Conservation (phyloP, 148 eudicot genomes). For the Simmondsia chinensis region DNA sequence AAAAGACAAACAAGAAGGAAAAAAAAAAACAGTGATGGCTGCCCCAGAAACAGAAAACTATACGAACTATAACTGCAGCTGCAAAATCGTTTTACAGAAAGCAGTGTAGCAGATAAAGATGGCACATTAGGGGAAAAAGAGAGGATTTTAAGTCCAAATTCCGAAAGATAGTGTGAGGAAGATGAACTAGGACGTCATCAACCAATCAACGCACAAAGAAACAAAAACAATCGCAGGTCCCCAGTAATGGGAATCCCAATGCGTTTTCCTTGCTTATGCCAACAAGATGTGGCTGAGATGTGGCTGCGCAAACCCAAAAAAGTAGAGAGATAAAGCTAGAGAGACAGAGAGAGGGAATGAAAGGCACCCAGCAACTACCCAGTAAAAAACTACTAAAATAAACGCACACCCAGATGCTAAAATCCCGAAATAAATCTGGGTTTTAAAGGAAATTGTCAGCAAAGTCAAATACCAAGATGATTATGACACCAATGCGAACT, state of each 20-base stretch:
- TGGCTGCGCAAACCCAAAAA: not conserved
- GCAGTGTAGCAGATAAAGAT: no score
- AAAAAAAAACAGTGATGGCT: no score
- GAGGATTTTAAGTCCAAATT: no score
- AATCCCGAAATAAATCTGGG: constrained; percentile 23
- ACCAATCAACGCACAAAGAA: constrained; percentile 3
- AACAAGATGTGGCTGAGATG: constrained; percentile 8
- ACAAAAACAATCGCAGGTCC: not conserved
- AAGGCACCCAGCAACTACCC: constrained; percentile 6
- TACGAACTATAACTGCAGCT: no score
- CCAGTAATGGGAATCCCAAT: constrained; percentile 5
- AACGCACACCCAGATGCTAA: constrained; percentile 13
- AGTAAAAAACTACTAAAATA: constrained; percentile 8
- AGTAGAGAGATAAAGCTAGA: not conserved
- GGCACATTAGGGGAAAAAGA: no score
- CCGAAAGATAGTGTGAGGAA: no score
- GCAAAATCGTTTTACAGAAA: no score
- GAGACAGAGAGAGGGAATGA: constrained; percentile 1
- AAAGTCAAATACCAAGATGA: constrained; percentile 4
- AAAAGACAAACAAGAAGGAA: no score
- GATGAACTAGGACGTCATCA: not conserved
- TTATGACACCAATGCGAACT: constrained; percentile 11
- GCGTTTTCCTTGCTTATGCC: not conserved
- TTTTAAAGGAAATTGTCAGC: constrained; percentile 11
- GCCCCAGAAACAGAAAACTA: no score